These are phyloP conservation scores for Eucalyptus polyanthemos DNA, from an alignment of 345 rosid species.

Conservation along the genomic window DNA sequence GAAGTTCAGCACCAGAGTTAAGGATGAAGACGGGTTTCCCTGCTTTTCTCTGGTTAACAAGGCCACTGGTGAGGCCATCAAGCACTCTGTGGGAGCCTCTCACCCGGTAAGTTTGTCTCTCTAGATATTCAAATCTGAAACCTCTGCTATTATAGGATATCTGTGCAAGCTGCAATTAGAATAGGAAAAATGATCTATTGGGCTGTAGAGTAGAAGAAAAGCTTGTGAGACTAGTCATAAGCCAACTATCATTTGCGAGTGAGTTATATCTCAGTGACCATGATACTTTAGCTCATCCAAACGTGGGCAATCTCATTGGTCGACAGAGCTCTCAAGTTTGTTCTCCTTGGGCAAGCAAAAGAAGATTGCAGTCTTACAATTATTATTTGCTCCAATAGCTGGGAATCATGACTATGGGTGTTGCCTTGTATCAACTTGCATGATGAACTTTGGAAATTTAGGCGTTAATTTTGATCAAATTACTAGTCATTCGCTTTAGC, in stretches of 20 bases:
- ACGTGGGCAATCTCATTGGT: neutral
- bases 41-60: conserved; percentile 84
- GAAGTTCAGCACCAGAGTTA: conserved; percentile 71
- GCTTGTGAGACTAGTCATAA: neutral
- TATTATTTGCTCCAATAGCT: neutral
- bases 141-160: neutral
- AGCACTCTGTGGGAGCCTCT: conserved; percentile 70
- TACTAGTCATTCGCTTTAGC: neutral
- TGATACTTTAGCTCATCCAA: neutral
- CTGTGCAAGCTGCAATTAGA: neutral
- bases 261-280: neutral
- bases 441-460: neutral
- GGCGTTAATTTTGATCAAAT: neutral
- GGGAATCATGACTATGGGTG: neutral
- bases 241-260: neutral
- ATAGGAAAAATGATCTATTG: neutral
- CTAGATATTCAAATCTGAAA: neutral
- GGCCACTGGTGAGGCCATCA: conserved; percentile 75
- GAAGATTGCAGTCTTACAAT: neutral
- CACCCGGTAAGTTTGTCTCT: conserved; percentile 55
- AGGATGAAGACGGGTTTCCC: conserved; percentile 72
- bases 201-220: neutral
- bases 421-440: neutral
- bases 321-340: neutral
- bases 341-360: neutral